These are phyloP conservation scores for Fragaria vesca DNA, from an alignment of 306 rosid species.

Conservation along the genomic window DNA sequence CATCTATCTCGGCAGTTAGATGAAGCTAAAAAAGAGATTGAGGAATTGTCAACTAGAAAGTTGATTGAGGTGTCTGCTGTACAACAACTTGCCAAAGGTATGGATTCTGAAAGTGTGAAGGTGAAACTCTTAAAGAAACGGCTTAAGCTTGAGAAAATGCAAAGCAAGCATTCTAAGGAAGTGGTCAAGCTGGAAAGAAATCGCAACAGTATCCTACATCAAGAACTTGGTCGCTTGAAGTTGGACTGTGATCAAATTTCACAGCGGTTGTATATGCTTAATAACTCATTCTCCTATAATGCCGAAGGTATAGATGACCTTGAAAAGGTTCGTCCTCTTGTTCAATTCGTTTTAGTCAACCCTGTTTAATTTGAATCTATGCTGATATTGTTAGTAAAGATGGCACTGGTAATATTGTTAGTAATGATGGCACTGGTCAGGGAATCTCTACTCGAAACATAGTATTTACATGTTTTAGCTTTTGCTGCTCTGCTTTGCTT, in stretches of 20 bases:
- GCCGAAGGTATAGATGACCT: conserved; percentile 37
- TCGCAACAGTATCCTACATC: conserved; percentile 40
- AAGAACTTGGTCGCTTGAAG: conserved; percentile 56
- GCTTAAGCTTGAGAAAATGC: conserved; percentile 62
- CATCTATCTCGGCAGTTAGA: conserved; percentile 53
- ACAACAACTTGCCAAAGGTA: conserved; percentile 31
- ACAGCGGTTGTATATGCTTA: conserved; percentile 54
- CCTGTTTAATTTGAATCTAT: not conserved
- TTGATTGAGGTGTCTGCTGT: conserved; percentile 34
- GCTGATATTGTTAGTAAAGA: not conserved
- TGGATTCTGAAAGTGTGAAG: conserved; percentile 35
- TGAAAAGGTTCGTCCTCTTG: conserved; percentile 62
- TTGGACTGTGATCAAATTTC: conserved; percentile 52
- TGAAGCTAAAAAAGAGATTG: conserved; percentile 42
- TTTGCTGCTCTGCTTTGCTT: conserved; percentile 10
- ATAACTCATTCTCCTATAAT: conserved; percentile 39
- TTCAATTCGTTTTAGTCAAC: not conserved
- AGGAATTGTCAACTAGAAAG: conserved; percentile 51
- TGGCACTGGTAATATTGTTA: not conserved
- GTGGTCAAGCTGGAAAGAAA: conserved; percentile 59
- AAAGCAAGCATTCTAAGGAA: conserved; percentile 48
- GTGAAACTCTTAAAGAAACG: conserved; percentile 58
- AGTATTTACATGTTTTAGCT: conserved; percentile 3
- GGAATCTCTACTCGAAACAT: conserved; percentile 5
- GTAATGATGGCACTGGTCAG: not conserved